These are phyloP conservation scores for Russula dissimulans DNA, from an alignment of 768 basidiomycete species.

Conservation along the genomic window DNA sequence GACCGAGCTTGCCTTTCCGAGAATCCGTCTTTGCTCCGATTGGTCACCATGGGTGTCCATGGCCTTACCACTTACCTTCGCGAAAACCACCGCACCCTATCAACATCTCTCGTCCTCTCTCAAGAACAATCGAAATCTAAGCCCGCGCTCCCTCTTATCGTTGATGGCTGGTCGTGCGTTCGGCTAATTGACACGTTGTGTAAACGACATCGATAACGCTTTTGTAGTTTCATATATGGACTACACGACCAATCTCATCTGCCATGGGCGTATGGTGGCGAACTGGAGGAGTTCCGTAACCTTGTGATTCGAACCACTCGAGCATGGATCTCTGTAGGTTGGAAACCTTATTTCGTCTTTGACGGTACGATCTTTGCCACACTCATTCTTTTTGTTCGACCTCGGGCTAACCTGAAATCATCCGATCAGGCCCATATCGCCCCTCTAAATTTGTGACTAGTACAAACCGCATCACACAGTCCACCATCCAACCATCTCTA, in stretches of 20 bases:
- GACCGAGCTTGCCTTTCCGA: no score
- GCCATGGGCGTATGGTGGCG: slow-evolving; percentile 84
- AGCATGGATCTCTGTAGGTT: slow-evolving; percentile 61
- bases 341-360: slow-evolving; percentile 67
- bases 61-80: slow-evolving; percentile 44
- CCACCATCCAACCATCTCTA: slow-evolving; percentile 49
- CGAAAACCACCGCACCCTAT: slow-evolving; percentile 35
- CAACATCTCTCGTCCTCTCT: slow-evolving; percentile 30
- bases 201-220: slow-evolving; percentile 2
- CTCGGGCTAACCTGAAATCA: background rate
- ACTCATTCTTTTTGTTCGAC: background rate
- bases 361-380: slow-evolving; percentile 47
- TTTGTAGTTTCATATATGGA: slow-evolving; percentile 63
- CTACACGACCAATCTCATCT: slow-evolving; percentile 49
- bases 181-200: background rate
- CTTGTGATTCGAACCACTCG: slow-evolving; percentile 42
- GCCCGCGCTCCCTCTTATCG: slow-evolving; percentile 42
- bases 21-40: background rate
- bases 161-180: slow-evolving; percentile 86
- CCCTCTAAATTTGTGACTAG: slow-evolving; percentile 65
- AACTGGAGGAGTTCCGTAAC: slow-evolving; percentile 50
- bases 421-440: slow-evolving; percentile 51
- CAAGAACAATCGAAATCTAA: background rate
- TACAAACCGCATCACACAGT: slow-evolving; percentile 47
- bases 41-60: slow-evolving; percentile 37